Evolutionary conservation across 345 rosid genomes (phyloP).

Genomic region (Lepidium didymum): DNA sequence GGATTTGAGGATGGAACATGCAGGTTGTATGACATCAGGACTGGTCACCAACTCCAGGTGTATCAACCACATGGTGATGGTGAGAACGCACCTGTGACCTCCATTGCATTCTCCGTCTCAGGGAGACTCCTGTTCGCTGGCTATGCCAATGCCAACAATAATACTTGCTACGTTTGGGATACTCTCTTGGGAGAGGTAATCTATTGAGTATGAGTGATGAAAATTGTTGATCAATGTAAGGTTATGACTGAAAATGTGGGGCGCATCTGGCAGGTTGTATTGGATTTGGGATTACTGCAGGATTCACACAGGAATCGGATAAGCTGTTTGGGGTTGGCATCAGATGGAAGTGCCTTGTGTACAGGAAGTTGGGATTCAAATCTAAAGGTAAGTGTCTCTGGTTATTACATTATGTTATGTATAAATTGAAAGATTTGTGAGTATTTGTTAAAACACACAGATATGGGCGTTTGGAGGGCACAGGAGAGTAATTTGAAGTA

Average conservation of each 20-base stretch:
- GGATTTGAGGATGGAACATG: slow-evolving; percentile 98
- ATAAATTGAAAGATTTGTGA: not conserved
- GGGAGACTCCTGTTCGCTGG: slow-evolving; percentile 95
- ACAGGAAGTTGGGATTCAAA: slow-evolving; percentile 98
- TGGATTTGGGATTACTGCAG: slow-evolving; percentile 70
- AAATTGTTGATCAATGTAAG: not conserved
- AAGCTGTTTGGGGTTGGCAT: slow-evolving; percentile 87
- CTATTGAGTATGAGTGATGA: not conserved
- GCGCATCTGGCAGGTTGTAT: slow-evolving; percentile 52
- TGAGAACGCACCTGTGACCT: slow-evolving; percentile 58
- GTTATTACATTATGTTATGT: not conserved
- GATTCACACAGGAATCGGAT: slow-evolving; percentile 67
- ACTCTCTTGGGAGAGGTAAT: slow-evolving; percentile 82
- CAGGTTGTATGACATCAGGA: slow-evolving; percentile 85
- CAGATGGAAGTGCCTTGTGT: slow-evolving; percentile 99
- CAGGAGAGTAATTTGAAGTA: slow-evolving; percentile 52
- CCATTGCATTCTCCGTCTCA: slow-evolving; percentile 86
- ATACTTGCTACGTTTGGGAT: slow-evolving; percentile 91
- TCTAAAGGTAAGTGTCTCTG: slow-evolving; percentile 60
- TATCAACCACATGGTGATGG: slow-evolving; percentile 50
- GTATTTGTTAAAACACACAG: slow-evolving; percentile 26
- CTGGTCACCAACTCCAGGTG: slow-evolving; percentile 89
- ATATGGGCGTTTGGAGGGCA: slow-evolving; percentile 98
- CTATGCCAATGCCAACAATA: slow-evolving; percentile 51
- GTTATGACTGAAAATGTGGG: not conserved